Percentiles rank a stretch among this genome's conserved stretches.
Evolutionary conservation across 108 stramenopile species (phyloP).

Genomic region (Cyclotella sp.): DNA sequence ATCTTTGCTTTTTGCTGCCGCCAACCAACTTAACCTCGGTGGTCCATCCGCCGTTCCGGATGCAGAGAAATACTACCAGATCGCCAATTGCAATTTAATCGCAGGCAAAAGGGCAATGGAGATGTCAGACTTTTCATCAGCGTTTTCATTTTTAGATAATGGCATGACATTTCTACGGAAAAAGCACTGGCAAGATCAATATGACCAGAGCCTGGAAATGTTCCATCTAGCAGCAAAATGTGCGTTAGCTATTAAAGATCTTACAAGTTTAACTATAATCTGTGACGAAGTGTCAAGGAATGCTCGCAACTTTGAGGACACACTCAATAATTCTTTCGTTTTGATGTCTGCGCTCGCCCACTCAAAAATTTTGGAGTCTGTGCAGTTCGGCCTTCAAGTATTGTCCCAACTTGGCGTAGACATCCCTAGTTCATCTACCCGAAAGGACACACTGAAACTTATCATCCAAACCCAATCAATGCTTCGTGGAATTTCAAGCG

Average conservation of each 20-base stretch:
- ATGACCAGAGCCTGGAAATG: slow-evolving; percentile 32
- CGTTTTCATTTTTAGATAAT: slow-evolving; percentile 29
- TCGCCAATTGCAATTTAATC: slow-evolving; percentile 10
- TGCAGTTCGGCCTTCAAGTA: neutral
- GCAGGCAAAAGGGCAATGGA: slow-evolving; percentile 34
- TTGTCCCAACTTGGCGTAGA: slow-evolving; percentile 22
- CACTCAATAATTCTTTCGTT: neutral
- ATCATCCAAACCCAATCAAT: slow-evolving; percentile 2
- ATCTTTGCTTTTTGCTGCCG: slow-evolving; percentile 21
- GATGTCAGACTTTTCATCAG: slow-evolving; percentile 38
- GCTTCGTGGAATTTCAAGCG: slow-evolving; percentile 11
- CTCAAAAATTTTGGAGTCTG: neutral
- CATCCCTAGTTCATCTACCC: neutral
- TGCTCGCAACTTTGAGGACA: slow-evolving; percentile 23
- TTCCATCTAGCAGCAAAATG: slow-evolving; percentile 16
- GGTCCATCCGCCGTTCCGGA: slow-evolving; percentile 12
- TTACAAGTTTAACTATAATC: neutral
- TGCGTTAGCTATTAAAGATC: slow-evolving; percentile 13
- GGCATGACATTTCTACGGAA: slow-evolving; percentile 29
- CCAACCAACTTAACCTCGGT: slow-evolving; percentile 29
- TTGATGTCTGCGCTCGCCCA: neutral
- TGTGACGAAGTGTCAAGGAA: slow-evolving; percentile 2
- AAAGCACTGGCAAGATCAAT: slow-evolving; percentile 31
- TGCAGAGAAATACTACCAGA: neutral
- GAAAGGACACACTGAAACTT: neutral